These are phyloP conservation scores for Yarrowia sp. DNA, from an alignment of 805 yeast species.

Conservation along the genomic window DNA sequence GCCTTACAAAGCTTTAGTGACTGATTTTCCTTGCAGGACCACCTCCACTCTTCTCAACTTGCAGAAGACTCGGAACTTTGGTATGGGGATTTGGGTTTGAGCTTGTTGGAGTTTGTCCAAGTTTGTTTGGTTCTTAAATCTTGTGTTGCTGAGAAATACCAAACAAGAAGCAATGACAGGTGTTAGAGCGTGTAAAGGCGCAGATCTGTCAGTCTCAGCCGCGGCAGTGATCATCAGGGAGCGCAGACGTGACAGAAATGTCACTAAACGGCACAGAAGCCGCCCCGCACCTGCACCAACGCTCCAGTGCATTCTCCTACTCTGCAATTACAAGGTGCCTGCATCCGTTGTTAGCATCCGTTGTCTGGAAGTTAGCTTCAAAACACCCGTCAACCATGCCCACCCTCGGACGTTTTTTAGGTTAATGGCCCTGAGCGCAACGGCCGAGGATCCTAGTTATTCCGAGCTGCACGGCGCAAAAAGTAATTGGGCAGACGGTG, in stretches of 20 bases:
- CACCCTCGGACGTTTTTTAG: conserved; percentile 7
- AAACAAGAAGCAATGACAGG: neutral
- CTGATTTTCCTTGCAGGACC: neutral
- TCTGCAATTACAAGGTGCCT: conserved; percentile 12
- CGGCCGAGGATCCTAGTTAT: conserved; percentile 16
- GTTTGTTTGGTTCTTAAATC: neutral
- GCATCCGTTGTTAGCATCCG: neutral
- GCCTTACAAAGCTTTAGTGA: neutral
- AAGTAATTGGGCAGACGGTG: too few relatives aligned
- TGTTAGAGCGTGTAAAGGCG: neutral
- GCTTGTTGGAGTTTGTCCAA: neutral
- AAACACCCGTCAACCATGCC: neutral
- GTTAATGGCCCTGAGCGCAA: neutral
- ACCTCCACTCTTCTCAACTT: conserved; percentile 3
- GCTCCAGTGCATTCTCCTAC: neutral
- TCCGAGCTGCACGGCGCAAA: neutral
- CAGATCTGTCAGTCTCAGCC: neutral
- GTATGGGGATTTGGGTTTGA: neutral
- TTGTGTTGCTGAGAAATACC: neutral
- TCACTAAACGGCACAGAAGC: too few relatives aligned
- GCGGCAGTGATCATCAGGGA: too few relatives aligned
- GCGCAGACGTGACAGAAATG: too few relatives aligned
- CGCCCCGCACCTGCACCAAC: too few relatives aligned
- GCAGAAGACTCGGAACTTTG: neutral
- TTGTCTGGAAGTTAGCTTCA: neutral